Base-by-base conservation (phyloP, 2,329 filamentous ascomycete species). In the Hypoxylon sp. region DNA sequence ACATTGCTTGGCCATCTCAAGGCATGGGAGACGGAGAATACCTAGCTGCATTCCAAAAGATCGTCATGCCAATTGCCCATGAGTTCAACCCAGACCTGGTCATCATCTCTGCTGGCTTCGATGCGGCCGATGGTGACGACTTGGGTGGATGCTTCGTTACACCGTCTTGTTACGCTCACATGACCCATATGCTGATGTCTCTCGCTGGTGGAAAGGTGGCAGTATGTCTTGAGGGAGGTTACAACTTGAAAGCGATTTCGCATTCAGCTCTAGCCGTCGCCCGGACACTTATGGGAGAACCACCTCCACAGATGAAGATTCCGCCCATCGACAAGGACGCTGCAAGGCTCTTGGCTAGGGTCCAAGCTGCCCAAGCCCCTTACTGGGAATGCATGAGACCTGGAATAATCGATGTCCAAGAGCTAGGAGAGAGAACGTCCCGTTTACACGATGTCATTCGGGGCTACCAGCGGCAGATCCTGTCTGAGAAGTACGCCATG, bases 101-200 rank as follows among this genome's bases (percentile, higher is more conserved):
- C 28, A 96, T 99, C 71, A 91, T 99, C 63, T 96, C 96, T 19
- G 94, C 96, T 45, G 96, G 96, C 0, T 99, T 99, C 74, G 96
- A 99, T 78, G 96, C 96, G 14, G 96, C 96, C 0, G 93, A 92
- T 70, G 96, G 96, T 11, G 96, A 99, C 79, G 91, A 96, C 76
- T 86, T 99, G 1, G 96, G 96, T 55, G 93, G 92, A 32, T 99
- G 96, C 78, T 95, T 93, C 75, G 96, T 99, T 4, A 91, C 94
- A 0, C 96, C 96, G 0, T 82, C 90, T 3, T 97, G 96, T 77
- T 99, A 98, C 77, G 93, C 94, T 13, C 95, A 99, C 77, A 98
- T 99, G 96, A 98, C 96, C 14, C 94, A 98, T 77, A 98, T 98
- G 95, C 87, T 99, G 51, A 98, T 98, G 94, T 94, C 93, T 1